These are phyloP conservation scores for Citrus cavaleriei DNA, from an alignment of 345 rosid genomes.

Conservation along the genomic window DNA sequence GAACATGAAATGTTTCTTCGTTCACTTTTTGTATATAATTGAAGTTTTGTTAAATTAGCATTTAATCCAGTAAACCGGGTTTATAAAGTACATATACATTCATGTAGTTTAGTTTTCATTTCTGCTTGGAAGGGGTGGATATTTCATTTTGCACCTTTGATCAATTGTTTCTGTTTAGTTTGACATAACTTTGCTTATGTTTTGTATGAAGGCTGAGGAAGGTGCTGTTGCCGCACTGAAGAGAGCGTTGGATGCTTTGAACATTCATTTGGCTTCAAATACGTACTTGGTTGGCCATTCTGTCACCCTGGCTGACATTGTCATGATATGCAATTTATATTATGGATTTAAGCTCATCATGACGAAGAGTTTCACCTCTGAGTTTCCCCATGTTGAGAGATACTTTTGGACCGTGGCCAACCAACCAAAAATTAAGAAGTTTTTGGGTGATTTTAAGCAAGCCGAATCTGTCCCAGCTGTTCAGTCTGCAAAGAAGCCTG, in stretches of 20 bases:
- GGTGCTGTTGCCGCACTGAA: constrained; percentile 59
- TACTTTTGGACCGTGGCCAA: constrained; percentile 96
- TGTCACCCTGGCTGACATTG: constrained; percentile 82
- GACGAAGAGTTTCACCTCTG: constrained; percentile 81
- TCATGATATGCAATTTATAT: constrained; percentile 68
- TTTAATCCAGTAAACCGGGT: background rate
- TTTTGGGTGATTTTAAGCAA: constrained; percentile 83
- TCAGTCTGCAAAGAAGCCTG: constrained; percentile 57
- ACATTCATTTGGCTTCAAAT: constrained; percentile 64
- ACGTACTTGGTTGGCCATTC: constrained; percentile 92
- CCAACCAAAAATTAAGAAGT: constrained; percentile 83
- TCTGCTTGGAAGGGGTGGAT: background rate
- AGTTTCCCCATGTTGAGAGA: constrained; percentile 95
- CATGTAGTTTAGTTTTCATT: background rate
- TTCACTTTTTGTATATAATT: background rate
- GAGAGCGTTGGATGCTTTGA: constrained; percentile 78
- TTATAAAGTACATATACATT: background rate
- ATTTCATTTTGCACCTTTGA: background rate
- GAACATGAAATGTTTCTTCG: background rate
- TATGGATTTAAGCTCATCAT: constrained; percentile 45
- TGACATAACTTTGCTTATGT: background rate
- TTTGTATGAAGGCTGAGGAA: constrained; percentile 71
- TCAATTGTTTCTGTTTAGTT: background rate
- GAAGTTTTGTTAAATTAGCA: background rate
- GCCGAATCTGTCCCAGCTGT: constrained; percentile 59